Base-by-base conservation (phyloP, 2,329 filamentous ascomycete genomes). In the Tolypocladium amazonense region DNA sequence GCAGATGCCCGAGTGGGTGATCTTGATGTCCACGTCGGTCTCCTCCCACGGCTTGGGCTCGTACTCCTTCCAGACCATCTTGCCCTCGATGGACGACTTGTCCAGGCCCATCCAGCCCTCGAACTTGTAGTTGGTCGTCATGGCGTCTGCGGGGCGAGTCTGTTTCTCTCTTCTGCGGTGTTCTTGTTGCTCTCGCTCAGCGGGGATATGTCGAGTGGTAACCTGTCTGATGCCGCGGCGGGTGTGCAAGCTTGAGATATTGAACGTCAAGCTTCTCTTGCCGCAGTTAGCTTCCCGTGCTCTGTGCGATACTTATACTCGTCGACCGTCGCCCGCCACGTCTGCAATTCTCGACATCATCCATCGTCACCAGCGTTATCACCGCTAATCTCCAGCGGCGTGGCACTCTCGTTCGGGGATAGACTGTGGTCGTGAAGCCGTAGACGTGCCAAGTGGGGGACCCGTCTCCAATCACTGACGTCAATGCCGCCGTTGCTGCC, bases 1-100 rank as follows among this genome's bases (percentile, higher is more conserved):
- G 68, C 86, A 88, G 63, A 88, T 80, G 62, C 86, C 85, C 66
- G 84, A 88, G 73, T 88, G 84, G 3, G 82, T 81, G 63, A 89
- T 74, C 67, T 82, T 77, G 65, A 89, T 85, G 67, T 88, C 86
- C 58, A 89, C 72, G 62, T 88, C 84, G 33, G 78, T 81, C 68
- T 88, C 85, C 53, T 84, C 80, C 81, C 84, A 88, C n/a, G 74
- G 72, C 76, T 88, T 88, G 43, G 84, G 84, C 70, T 84, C 76
- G 59, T 81, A 87, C 59, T 80, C 72, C 47, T 73, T 74, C 80
- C 81, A 83, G 38, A 75, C 68, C 80, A 83, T 82, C 58, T 82
- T 81, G 58, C 80, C 80, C 6, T 81, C 68, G 61, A 68, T 73
- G 25, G 76, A 68, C 2, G 72, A 71, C 15, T 72, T 64, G 59